A percentile compares a stretch with the other conserved stretches of the same genome.
These are phyloP conservation scores for Coccinonectria pachysandricola DNA, from an alignment of 2,329 filamentous ascomycete genomes.

Conservation along the genomic window DNA sequence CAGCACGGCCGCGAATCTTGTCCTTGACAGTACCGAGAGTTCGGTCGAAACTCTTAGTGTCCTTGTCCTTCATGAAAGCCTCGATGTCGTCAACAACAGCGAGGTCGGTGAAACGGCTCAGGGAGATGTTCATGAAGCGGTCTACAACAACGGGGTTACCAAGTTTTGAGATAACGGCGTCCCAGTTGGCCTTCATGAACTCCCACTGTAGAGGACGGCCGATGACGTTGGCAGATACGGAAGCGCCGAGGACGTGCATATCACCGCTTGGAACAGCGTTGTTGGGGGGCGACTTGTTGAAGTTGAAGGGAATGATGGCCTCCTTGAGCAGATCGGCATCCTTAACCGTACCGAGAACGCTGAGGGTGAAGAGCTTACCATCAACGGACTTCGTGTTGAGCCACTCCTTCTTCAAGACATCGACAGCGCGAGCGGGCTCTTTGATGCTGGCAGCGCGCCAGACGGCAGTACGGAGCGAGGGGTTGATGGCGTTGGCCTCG, in stretches of 20 bases:
- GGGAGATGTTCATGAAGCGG: conserved; percentile 68
- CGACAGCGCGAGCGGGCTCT: conserved; percentile 58
- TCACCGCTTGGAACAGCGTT: conserved; percentile 74
- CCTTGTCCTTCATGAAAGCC: conserved; percentile 75
- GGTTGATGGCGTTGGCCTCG: conserved; percentile 61
- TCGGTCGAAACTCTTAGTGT: conserved; percentile 77
- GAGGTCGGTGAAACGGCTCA: conserved; percentile 68
- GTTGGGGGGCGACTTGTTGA: conserved; percentile 48
- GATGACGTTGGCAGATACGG: conserved; percentile 61
- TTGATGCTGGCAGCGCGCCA: conserved; percentile 67
- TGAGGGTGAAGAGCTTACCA: conserved; percentile 77
- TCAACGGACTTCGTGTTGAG: conserved; percentile 74
- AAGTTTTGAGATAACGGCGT: conserved; percentile 58
- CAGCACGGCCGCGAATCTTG: conserved; percentile 71
- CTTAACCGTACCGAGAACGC: conserved; percentile 64
- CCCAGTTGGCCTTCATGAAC: conserved; percentile 79
- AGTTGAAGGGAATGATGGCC: conserved; percentile 68
- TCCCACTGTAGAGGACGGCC: conserved; percentile 72
- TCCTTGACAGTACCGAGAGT: conserved; percentile 79
- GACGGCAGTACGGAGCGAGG: conserved; percentile 69
- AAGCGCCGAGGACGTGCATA: conserved; percentile 69
- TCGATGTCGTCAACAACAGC: conserved; percentile 66
- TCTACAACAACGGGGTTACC: conserved; percentile 82
- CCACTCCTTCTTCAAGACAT: conserved; percentile 77
- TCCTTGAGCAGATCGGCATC: conserved; percentile 55